Evolutionary conservation across 2,329 filamentous ascomycete species (phyloP).

Genomic region (Metarhizium sp.): DNA sequence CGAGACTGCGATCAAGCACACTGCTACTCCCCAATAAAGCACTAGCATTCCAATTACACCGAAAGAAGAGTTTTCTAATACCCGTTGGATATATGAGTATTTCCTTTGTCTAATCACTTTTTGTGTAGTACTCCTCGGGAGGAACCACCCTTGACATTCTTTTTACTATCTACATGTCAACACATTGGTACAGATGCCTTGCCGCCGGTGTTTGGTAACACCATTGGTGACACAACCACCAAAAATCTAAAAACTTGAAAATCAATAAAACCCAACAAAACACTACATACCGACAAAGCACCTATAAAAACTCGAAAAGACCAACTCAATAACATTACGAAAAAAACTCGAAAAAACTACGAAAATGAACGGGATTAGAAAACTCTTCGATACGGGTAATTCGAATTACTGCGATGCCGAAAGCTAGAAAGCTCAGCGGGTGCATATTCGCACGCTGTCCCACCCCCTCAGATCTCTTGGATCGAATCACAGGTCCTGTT

Average conservation of each 20-base stretch:
- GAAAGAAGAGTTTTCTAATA: not conserved
- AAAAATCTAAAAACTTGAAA: not conserved
- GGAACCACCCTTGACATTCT: not conserved
- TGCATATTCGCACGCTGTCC: not conserved
- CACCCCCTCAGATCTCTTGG: not conserved
- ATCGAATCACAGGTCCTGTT: not conserved
- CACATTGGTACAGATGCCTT: not conserved
- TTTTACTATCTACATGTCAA: not conserved
- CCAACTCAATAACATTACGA: slow-evolving; percentile 7
- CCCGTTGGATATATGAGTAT: not conserved
- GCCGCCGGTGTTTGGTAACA: not conserved
- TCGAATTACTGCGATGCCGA: not conserved
- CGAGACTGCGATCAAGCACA: not conserved
- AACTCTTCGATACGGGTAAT: slow-evolving; percentile 10
- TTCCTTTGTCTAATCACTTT: not conserved
- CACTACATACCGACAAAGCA: not conserved
- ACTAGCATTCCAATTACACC: not conserved
- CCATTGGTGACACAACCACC: not conserved
- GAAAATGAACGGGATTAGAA: not conserved
- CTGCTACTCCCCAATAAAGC: not conserved
- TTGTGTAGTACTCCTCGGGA: not conserved
- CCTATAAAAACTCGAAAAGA: slow-evolving; percentile 7
- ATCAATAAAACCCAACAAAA: slow-evolving; percentile 1
- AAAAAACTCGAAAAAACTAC: slow-evolving; percentile 5
- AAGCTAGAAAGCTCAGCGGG: not conserved